These are phyloP conservation scores for Saccharomyces hybrid DNA, from an alignment of 1,139 yeast genomes.

Conservation along the genomic window DNA sequence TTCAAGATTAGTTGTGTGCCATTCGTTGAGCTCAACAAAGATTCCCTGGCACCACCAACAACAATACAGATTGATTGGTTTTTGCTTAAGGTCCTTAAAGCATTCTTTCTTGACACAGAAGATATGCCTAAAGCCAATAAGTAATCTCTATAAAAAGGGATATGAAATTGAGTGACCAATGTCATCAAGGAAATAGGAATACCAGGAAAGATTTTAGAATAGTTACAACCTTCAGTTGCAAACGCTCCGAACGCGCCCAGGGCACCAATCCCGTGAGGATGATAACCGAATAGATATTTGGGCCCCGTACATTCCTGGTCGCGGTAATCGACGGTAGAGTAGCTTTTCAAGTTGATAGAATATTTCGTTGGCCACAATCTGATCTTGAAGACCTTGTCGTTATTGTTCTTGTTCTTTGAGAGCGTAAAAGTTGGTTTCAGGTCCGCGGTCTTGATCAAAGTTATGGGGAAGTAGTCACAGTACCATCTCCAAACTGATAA, in stretches of 20 bases:
- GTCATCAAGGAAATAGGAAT: constrained; percentile 73
- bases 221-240: constrained; percentile 72
- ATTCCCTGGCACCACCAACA: constrained; percentile 93
- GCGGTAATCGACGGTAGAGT: constrained; percentile 11
- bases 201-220: constrained; percentile 71
- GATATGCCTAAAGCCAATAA: constrained; percentile 74
- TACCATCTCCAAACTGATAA: constrained; percentile 64
- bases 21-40: constrained; percentile 61
- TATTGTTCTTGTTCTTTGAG: constrained; percentile 7
- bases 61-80: constrained; percentile 79
- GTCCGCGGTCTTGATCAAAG: constrained; percentile 61
- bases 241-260: constrained; percentile 86
- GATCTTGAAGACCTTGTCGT: constrained; percentile 12
- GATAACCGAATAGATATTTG: constrained; percentile 83
- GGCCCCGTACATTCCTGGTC: constrained; percentile 45
- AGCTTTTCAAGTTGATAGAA: constrained; percentile 4
- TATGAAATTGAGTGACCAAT: constrained; percentile 68
- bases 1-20: constrained; percentile 58
- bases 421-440: constrained; percentile 65
- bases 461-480: constrained; percentile 73
- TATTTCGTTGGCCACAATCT: constrained; percentile 13
- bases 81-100: constrained; percentile 57
- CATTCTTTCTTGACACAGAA: constrained; percentile 73
- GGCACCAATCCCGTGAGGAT: constrained; percentile 95
- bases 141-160: constrained; percentile 90